These are phyloP conservation scores for Rhizoctonia solani DNA, from an alignment of 1,284 basidiomycete species.

Conservation along the genomic window DNA sequence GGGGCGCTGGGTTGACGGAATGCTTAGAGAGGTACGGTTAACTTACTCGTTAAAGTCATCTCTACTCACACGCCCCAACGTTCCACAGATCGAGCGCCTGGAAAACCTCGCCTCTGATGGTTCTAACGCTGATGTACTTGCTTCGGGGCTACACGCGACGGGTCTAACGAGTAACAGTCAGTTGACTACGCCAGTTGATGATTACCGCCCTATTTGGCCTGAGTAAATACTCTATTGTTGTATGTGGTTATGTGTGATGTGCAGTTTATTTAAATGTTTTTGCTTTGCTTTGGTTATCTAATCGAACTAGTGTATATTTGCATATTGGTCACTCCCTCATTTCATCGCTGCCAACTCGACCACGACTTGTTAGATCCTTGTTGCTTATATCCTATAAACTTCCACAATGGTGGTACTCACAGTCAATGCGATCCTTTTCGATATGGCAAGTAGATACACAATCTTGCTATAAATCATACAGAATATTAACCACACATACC, in stretches of 20 bases:
- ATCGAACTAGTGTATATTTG: no score
- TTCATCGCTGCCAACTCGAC: not conserved
- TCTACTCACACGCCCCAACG: not conserved
- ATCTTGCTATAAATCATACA: not conserved
- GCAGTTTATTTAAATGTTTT: not conserved
- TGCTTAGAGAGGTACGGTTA: constrained; percentile 13
- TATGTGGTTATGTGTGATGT: not conserved
- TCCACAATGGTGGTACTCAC: constrained; percentile 14
- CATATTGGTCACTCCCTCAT: no score
- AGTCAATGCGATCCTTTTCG: constrained; percentile 34
- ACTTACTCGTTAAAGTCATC: not conserved
- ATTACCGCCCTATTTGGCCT: not conserved
- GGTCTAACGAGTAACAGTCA: not conserved
- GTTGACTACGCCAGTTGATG: constrained; percentile 1
- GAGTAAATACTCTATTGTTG: not conserved
- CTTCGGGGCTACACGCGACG: constrained; percentile 25
- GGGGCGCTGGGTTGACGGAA: constrained; percentile 28
- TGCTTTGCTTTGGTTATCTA: not conserved
- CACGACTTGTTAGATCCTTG: not conserved
- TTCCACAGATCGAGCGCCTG: constrained; percentile 11
- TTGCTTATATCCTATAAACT: not conserved
- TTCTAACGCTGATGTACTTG: constrained; percentile 22
- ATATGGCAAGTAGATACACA: constrained; percentile 22
- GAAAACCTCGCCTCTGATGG: constrained; percentile 25
- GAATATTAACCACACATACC: not conserved